Evolutionary conservation across 331 rosid species (phyloP).

Genomic region (Phaseolus coccineus): DNA sequence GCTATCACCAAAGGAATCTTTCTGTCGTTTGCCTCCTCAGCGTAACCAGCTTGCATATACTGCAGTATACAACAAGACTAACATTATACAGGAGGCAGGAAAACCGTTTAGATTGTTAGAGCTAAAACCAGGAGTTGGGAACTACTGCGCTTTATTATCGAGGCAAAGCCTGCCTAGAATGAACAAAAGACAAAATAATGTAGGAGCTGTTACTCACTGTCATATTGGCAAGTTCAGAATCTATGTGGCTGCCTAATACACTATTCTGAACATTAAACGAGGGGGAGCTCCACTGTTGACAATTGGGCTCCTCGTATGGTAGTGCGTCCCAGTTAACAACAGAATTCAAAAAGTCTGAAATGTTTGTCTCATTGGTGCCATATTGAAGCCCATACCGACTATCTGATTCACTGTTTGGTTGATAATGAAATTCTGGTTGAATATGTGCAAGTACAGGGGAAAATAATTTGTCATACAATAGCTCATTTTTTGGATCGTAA

Average conservation of each 20-base stretch:
- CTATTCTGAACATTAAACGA: constrained; percentile 31
- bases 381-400: constrained; percentile 45
- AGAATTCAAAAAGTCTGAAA: constrained; percentile 58
- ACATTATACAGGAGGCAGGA: constrained; percentile 29
- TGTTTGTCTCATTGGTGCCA: constrained; percentile 59
- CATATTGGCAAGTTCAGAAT: constrained; percentile 41
- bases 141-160: not conserved
- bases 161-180: constrained; percentile 31
- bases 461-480: constrained; percentile 56
- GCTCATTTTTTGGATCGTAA: constrained; percentile 45
- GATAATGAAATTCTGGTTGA: constrained; percentile 47
- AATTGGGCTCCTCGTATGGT: constrained; percentile 39
- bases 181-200: constrained; percentile 8
- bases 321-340: constrained; percentile 52
- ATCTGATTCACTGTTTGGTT: constrained; percentile 43
- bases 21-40: constrained; percentile 42
- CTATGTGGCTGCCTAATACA: constrained; percentile 44
- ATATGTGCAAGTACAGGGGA: constrained; percentile 65
- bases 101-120: constrained; percentile 20
- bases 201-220: constrained; percentile 58
- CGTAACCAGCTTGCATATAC: constrained; percentile 43
- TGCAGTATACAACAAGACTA: constrained; percentile 47
- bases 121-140: constrained; percentile 27
- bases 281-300: constrained; percentile 39
- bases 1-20: constrained; percentile 45